phyloP scores from a whole-genome alignment of 2,329 filamentous ascomycete species.

The Cytospora paraplurivora region DNA sequence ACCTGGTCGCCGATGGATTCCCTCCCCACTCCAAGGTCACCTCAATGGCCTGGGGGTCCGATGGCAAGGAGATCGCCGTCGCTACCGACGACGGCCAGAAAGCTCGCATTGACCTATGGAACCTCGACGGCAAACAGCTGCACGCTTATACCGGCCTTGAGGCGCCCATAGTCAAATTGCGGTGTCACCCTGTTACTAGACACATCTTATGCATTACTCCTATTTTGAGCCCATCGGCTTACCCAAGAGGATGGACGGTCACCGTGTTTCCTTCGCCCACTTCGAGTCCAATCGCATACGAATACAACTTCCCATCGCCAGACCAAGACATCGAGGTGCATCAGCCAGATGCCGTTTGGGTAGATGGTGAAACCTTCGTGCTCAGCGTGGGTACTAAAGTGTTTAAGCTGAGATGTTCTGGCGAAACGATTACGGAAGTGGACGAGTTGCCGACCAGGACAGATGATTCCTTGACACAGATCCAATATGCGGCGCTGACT shows the following conservation, averaged over 20 bases:
- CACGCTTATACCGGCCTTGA: slow-evolving; percentile 60
- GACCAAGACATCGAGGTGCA: slow-evolving; percentile 54
- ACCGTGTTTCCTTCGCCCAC: slow-evolving; percentile 54
- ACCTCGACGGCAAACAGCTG: slow-evolving; percentile 52
- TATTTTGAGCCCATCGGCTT: slow-evolving; percentile 43
- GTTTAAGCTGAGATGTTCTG: slow-evolving; percentile 49
- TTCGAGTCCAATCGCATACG: slow-evolving; percentile 50
- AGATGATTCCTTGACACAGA: slow-evolving; percentile 56
- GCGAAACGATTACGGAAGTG: slow-evolving; percentile 48
- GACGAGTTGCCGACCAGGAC: slow-evolving; percentile 56
- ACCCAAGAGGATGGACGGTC: slow-evolving; percentile 49
- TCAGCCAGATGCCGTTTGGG: slow-evolving; percentile 62
- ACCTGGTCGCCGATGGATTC: slow-evolving; percentile 56
- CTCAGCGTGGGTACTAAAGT: slow-evolving; percentile 60
- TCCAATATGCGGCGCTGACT: slow-evolving; percentile 46
- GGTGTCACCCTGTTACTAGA: slow-evolving; percentile 60
- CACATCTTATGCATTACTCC: slow-evolving; percentile 61
- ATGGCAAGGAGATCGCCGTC: slow-evolving; percentile 58
- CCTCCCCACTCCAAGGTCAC: slow-evolving; percentile 57
- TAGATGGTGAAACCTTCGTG: slow-evolving; percentile 58
- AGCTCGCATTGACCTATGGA: slow-evolving; percentile 58
- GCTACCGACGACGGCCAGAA: slow-evolving; percentile 58
- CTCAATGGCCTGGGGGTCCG: slow-evolving; percentile 62
- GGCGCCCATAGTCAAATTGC: slow-evolving; percentile 62
- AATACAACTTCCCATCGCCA: slow-evolving; percentile 38